A percentile compares a stretch with the other conserved stretches of the same genome.
Evolutionary conservation across 106 monocot genomes (phyloP).

Genomic region (Xerophyta viscosa): DNA sequence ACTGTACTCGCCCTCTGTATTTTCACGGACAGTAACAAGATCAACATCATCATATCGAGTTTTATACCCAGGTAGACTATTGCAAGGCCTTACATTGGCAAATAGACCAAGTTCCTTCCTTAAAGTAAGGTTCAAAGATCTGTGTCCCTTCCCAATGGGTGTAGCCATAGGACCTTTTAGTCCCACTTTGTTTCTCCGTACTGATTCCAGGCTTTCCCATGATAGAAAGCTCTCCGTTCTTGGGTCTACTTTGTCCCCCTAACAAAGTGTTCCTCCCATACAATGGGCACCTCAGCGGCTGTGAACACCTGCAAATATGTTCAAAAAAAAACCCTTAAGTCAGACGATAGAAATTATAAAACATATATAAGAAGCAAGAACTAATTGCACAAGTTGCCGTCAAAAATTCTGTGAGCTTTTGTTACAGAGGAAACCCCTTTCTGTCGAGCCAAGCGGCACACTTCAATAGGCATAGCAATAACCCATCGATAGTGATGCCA

Average conservation of each 20-base stretch:
- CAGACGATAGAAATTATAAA: too few species aligned
- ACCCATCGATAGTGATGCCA: too few species aligned
- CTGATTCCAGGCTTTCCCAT: conserved; percentile 90
- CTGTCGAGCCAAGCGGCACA: too few species aligned
- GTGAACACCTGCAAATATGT: conserved; percentile 79
- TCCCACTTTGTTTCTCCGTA: conserved; percentile 72
- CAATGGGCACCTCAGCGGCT: conserved; percentile 72
- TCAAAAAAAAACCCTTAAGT: too few species aligned
- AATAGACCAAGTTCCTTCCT: conserved; percentile 85
- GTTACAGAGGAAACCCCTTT: too few species aligned
- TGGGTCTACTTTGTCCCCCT: conserved; percentile 67
- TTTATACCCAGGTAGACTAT: conserved; percentile 80
- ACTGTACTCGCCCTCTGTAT: conserved; percentile 96
- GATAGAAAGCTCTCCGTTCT: conserved; percentile 89
- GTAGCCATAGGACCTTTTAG: conserved; percentile 98
- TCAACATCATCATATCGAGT: conserved; percentile 82
- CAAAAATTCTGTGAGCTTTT: too few species aligned
- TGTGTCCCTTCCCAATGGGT: conserved; percentile 95
- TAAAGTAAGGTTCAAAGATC: conserved; percentile 81
- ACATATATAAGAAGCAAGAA: too few species aligned
- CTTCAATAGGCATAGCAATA: too few species aligned
- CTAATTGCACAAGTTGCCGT: too few species aligned
- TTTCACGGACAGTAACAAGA: conserved; percentile 88
- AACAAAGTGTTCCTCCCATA: conserved; percentile 95
- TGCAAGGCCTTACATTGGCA: conserved; percentile 88